Conservation (phyloP, 441 rosid species). For the Syzygium malaccense region DNA sequence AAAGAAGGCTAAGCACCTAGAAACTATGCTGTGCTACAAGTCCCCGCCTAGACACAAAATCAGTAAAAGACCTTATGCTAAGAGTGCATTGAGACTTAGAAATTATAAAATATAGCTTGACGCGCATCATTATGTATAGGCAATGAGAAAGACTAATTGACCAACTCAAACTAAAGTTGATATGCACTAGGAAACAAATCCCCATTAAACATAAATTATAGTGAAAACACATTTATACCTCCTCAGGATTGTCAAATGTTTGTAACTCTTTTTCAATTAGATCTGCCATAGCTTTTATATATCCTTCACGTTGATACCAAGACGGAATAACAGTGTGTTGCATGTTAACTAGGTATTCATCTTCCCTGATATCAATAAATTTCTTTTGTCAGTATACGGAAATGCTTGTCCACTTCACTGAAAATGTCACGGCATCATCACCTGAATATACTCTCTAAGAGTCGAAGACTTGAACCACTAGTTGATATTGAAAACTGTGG, state of each 20-base stretch:
- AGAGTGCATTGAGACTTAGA: background rate
- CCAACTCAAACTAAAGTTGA: background rate
- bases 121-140: background rate
- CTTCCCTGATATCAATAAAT: constrained; percentile 55
- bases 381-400: constrained; percentile 2
- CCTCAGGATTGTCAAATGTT: constrained; percentile 56
- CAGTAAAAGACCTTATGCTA: background rate
- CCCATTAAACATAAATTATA: background rate
- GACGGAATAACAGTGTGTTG: constrained; percentile 98
- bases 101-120: background rate
- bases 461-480: constrained; percentile 97
- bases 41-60: background rate
- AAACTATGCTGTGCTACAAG: background rate
- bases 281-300: constrained; percentile 80
- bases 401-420: background rate
- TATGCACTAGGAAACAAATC: background rate
- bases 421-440: constrained; percentile 17
- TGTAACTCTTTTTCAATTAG: constrained; percentile 69
- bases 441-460: constrained; percentile 90
- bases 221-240: constrained; percentile 30
- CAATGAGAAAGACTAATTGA: background rate
- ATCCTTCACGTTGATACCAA: constrained; percentile 99
- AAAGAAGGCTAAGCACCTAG: background rate
- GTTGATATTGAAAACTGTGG: constrained; percentile 99
- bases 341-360: constrained; percentile 96